Evolutionary conservation across 129 eudicot species (phyloP).

Genomic region (Glebionis coronaria): DNA sequence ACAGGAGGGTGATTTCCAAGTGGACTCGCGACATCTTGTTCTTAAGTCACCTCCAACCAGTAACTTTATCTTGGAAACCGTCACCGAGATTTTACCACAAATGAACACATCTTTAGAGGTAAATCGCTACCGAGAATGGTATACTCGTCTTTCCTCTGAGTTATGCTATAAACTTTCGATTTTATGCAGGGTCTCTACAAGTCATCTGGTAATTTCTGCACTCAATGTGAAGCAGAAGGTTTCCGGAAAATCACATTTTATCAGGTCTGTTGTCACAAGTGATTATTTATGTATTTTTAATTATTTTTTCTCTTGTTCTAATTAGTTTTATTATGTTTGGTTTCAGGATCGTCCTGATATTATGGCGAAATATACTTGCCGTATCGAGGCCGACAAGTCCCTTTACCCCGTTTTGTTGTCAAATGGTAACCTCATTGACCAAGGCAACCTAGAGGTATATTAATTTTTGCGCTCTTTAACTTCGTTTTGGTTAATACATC

Average conservation of each 20-base stretch:
- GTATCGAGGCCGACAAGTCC: conserved; percentile 86
- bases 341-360: conserved; percentile 96
- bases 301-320: conserved; percentile 11
- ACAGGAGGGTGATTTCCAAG: conserved; percentile 63
- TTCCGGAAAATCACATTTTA: conserved; percentile 88
- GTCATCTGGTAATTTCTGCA: conserved; percentile 96
- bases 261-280: conserved; percentile 51
- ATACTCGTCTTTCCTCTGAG: background rate
- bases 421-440: conserved; percentile 86
- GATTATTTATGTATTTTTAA: background rate
- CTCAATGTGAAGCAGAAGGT: conserved; percentile 99
- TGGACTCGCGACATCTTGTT: conserved; percentile 66
- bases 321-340: background rate
- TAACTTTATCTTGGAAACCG: conserved; percentile 68
- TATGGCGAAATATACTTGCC: conserved; percentile 94
- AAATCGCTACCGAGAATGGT: background rate
- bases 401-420: conserved; percentile 82
- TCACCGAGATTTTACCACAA: conserved; percentile 68
- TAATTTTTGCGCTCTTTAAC: background rate
- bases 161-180: conserved; percentile 4
- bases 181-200: conserved; percentile 85
- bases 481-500: too few species aligned
- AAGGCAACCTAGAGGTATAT: conserved; percentile 86
- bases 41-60: conserved; percentile 69
- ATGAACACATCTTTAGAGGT: conserved; percentile 94